Base-by-base conservation (phyloP, 192 early-diverging fungal species). In the Coemansia sp. region DNA sequence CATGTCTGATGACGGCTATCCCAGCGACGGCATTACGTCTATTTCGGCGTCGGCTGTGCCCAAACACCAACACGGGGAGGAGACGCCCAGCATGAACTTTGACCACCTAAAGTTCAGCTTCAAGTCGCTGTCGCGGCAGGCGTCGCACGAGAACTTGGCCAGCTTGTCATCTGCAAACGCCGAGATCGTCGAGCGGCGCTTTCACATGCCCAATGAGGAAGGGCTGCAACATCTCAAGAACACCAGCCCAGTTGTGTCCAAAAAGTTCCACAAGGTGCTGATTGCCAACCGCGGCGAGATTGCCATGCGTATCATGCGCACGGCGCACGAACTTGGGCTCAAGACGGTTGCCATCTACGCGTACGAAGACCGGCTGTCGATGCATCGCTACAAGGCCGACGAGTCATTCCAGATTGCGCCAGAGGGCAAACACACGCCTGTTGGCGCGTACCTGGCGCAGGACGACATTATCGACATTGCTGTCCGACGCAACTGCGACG, bases 301-400 rank as follows among this genome's bases (percentile, higher is more conserved):
- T 64, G 93, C 96, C 39, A 92, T 96, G 76, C 88, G 96, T 43
- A 86, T 98, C 71, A 93, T 97, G 75, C 88, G 94, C 59, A 92
- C 94, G 7, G 93, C 92, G 1, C 92, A 95, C 73, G 92, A 95
- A 82, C 84, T 97, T 29, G 90, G 94, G 59, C 87, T 97, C 86
- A 87, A 85, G 66, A 90, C 94, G 51, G 87, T 97, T 10, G 91
- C 91, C 29, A 83, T 96, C 60, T 98, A 91, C 77, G 91, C 92
- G 4, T 85, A 93, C 73, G 95, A 95, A 75, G 96, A 98, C 83
- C 79, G 93, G 60, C 84, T 95, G 47, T 86, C 84, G 12, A 94
- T 94, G 92, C 94, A 96, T 79, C 87, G 93, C 25, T 93, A 94
- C 84, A 94, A 93, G 90, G 95, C 96, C 10, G 93, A 97, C 76